These are phyloP conservation scores for Fragaria ananassa DNA, from an alignment of 306 rosid genomes.

Conservation along the genomic window DNA sequence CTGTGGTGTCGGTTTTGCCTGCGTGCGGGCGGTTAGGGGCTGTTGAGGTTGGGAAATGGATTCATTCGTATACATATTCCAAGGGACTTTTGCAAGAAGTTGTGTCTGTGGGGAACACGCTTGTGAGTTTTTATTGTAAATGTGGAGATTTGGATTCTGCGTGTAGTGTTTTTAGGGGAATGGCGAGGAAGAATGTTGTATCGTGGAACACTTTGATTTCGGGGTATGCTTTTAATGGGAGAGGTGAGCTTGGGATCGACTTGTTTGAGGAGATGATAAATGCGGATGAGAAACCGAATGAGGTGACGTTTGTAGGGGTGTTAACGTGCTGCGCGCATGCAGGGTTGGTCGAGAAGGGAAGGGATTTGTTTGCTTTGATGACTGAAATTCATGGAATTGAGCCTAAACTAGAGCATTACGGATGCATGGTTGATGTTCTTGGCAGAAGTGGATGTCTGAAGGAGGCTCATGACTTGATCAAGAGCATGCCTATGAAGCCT, in stretches of 20 bases:
- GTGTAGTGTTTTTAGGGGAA: slow-evolving; percentile 41
- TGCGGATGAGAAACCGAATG: slow-evolving; percentile 46
- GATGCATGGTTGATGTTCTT: slow-evolving; percentile 78
- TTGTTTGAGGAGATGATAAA: slow-evolving; percentile 64
- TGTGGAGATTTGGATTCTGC: slow-evolving; percentile 58
- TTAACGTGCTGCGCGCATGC: slow-evolving; percentile 75
- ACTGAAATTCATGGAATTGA: slow-evolving; percentile 27
- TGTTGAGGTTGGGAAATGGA: slow-evolving; percentile 59
- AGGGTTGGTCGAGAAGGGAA: slow-evolving; percentile 65
- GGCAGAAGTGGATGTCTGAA: slow-evolving; percentile 58
- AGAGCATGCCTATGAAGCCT: slow-evolving; percentile 63
- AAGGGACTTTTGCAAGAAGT: slow-evolving; percentile 33
- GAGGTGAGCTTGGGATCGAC: slow-evolving; percentile 58
- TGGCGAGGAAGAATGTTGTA: slow-evolving; percentile 54
- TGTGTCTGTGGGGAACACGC: slow-evolving; percentile 56
- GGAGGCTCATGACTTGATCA: slow-evolving; percentile 65
- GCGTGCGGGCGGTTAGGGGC: slow-evolving; percentile 69
- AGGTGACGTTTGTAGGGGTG: slow-evolving; percentile 60
- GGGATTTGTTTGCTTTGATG: slow-evolving; percentile 63
- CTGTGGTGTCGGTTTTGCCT: slow-evolving; percentile 64
- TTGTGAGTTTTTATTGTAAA: slow-evolving; percentile 70
- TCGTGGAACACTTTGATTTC: slow-evolving; percentile 76
- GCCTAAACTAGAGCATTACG: slow-evolving; percentile 76
- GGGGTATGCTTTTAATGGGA: slow-evolving; percentile 74
- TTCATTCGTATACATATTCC: slow-evolving; percentile 42